Evolutionary conservation across 2,329 filamentous ascomycete genomes (phyloP), one percentile per base, ranked within the genome.

Genomic region (Aureobasidium lini): DNA sequence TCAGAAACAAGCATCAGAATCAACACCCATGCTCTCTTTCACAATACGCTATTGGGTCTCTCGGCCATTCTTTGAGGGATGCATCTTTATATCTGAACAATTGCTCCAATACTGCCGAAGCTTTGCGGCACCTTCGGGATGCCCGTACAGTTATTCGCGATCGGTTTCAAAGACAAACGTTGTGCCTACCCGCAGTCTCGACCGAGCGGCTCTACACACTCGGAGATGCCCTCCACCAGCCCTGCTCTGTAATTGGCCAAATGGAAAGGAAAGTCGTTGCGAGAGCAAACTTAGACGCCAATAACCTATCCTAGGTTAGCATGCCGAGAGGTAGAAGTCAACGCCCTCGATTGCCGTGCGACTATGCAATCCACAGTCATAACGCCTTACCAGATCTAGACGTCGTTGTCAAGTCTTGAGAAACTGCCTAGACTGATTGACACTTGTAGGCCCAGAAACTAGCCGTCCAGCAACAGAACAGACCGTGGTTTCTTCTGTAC

Each of bases 391-490:
- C 42, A 10, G 13, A 46, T 31, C 3, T 13, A 16, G 31, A 11
- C 32, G 18, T 34, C 42, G 32, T 47, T 57, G 16, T 9, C 28
- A 23, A 29, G 6, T 16, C 23, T 16, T 5, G 31, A n/a, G 9
- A 44, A 29, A 47, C 53, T 39, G 42, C 11, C 53, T 29, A 44
- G 53, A 31, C 42, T 16, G 31, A 2, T 13, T n/a, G n/a, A 16
- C 9, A 13, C 50, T 34, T 40, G 50, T 54, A 54, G 50, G 40
- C 50, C 43, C 18, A 42, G 50, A 34, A 54, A 54, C 50, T 44
- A 34, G 29, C 23, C 39, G 39, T 15, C 15, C 28, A n/a, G 28
- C 29, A 34, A 40, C 31, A 10, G 8, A 34, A 10, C 34, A 37
- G 6, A 8, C 32, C 6, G 29, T 28, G 23, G 40, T 13, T 40